These are phyloP conservation scores for Ploettnerulaceae sp. DNA, from an alignment of 2,329 filamentous ascomycete species.

Conservation along the genomic window DNA sequence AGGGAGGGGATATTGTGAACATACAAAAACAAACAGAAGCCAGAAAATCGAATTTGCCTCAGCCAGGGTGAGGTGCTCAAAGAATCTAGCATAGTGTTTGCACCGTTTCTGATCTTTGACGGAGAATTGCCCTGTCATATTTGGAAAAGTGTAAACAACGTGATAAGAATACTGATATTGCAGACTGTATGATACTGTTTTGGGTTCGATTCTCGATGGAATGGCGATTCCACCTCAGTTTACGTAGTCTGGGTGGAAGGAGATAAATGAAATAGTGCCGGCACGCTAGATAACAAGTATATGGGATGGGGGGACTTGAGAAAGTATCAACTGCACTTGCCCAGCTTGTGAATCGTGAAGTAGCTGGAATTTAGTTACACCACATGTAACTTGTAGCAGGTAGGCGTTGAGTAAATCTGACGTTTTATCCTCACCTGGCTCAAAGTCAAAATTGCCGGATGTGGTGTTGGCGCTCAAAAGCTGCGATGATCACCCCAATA, in stretches of 20 bases:
- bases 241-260: background rate
- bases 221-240: background rate
- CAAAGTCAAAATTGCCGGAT: conserved; percentile 6
- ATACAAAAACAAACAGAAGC: conserved; percentile 40
- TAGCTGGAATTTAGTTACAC: background rate
- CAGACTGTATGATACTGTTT: background rate
- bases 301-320: conserved; percentile 3
- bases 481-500: conserved; percentile 16
- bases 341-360: conserved; percentile 1
- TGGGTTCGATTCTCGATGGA: background rate
- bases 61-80: conserved; percentile 38
- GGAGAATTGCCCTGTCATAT: conserved; percentile 37
- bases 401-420: background rate
- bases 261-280: conserved; percentile 9
- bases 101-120: conserved; percentile 34
- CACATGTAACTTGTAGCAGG: conserved; percentile 7
- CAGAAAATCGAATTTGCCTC: conserved; percentile 46
- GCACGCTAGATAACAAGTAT: conserved; percentile 5
- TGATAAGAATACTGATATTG: background rate
- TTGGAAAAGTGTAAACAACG: background rate
- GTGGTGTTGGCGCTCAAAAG: conserved; percentile 8
- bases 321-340: conserved; percentile 3
- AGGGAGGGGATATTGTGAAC: background rate
- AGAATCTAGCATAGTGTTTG: conserved; percentile 42
- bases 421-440: conserved; percentile 8